phyloP scores from a whole-genome alignment of 1,284 basidiomycete species.

The Sporisorium sorghi region DNA sequence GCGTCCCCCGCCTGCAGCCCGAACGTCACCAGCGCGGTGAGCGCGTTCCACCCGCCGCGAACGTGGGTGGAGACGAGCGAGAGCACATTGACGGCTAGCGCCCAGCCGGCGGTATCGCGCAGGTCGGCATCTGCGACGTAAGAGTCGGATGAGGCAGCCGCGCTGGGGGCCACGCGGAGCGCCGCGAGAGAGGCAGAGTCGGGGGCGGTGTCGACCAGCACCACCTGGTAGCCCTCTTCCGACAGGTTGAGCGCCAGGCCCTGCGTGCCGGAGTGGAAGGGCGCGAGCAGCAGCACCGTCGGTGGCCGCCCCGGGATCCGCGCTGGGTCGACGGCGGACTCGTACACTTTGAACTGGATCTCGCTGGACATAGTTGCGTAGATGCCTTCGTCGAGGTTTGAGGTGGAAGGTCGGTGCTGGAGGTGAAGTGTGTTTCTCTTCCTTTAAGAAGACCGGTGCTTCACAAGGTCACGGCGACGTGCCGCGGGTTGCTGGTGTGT shows the following conservation, averaged over 20 bases:
- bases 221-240: conserved; percentile 43
- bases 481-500: conserved; percentile 14
- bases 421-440: background rate
- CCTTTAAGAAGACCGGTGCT: background rate
- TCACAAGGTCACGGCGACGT: background rate
- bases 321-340: conserved; percentile 14
- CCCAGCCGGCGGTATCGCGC: conserved; percentile 27
- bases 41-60: conserved; percentile 28
- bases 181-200: conserved; percentile 16
- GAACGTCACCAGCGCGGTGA: conserved; percentile 26
- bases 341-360: conserved; percentile 17
- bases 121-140: conserved; percentile 16
- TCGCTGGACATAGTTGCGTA: conserved; percentile 6
- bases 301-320: conserved; percentile 29
- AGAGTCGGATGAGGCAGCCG: background rate
- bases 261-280: conserved; percentile 23
- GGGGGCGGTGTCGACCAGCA: conserved; percentile 19
- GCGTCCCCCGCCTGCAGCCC: conserved; percentile 17
- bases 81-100: conserved; percentile 16
- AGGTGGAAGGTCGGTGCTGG: background rate
- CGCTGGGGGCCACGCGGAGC: conserved; percentile 6
- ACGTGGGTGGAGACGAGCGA: conserved; percentile 13
- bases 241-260: conserved; percentile 30
- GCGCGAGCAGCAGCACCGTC: conserved; percentile 16
- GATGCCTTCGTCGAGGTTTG: background rate